These are phyloP conservation scores for Xylariaceae sp. DNA, from an alignment of 2,329 filamentous ascomycete genomes.

Conservation along the genomic window DNA sequence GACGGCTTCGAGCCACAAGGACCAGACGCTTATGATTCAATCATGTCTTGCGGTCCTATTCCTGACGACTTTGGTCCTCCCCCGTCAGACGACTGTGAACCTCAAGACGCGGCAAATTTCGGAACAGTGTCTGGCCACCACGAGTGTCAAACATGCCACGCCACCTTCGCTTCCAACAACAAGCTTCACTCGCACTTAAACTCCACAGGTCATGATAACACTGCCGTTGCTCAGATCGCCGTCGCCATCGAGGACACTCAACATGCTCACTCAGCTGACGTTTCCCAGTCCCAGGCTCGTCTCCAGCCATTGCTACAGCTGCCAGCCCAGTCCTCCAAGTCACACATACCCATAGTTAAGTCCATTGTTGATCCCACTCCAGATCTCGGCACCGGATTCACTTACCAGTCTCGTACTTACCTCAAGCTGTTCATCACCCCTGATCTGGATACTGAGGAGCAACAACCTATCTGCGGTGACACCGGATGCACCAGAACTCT, in stretches of 20 bases:
- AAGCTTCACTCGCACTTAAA: not conserved
- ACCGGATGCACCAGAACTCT: not conserved
- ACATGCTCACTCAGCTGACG: not conserved
- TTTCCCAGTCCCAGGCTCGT: not conserved
- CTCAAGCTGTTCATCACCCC: not conserved
- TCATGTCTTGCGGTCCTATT: not conserved
- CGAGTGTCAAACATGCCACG: not conserved
- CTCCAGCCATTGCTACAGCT: not conserved
- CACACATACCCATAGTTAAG: not conserved
- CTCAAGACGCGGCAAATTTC: not conserved
- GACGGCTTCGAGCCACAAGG: too few species aligned
- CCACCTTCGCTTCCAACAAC: not conserved
- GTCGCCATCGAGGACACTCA: not conserved
- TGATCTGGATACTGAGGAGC: not conserved
- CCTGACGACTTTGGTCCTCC: not conserved
- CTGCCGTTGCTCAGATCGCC: not conserved
- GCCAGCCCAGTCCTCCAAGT: not conserved
- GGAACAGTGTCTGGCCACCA: not conserved
- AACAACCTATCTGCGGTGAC: not conserved
- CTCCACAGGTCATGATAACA: not conserved
- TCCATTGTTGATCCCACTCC: not conserved
- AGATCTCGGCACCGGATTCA: not conserved
- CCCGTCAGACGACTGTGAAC: not conserved
- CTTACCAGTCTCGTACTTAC: not conserved
- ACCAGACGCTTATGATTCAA: not conserved